phyloP scores from a whole-genome alignment of 495 filamentous ascomycete species.

The Penicillium manginii region DNA sequence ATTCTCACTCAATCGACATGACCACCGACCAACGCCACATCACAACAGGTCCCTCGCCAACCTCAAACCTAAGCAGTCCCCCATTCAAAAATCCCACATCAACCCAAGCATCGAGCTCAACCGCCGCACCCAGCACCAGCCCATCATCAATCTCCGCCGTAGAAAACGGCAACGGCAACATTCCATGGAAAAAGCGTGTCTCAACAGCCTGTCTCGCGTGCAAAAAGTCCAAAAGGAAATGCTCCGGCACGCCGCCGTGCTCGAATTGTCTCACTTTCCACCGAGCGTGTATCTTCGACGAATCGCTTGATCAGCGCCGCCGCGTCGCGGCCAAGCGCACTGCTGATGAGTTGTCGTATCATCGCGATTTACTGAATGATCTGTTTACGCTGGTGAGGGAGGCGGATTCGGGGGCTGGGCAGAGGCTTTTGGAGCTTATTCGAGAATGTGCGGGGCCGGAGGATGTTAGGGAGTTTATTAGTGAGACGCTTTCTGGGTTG shows the following conservation, averaged over 20 bases:
- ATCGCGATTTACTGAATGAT: slow-evolving; percentile 46
- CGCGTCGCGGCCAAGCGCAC: slow-evolving; percentile 54
- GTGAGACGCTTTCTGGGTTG: slow-evolving; percentile 33
- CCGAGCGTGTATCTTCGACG: slow-evolving; percentile 49
- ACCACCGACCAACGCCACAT: slow-evolving; percentile 31
- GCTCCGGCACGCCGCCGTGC: slow-evolving; percentile 46
- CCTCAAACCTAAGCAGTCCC: slow-evolving; percentile 24
- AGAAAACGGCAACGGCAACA: neutral
- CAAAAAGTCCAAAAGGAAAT: slow-evolving; percentile 55
- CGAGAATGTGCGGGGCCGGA: slow-evolving; percentile 38
- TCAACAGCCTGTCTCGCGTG: slow-evolving; percentile 52
- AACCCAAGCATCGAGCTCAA: slow-evolving; percentile 11
- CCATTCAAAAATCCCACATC: slow-evolving; percentile 20
- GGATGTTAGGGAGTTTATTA: slow-evolving; percentile 43
- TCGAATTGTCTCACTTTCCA: slow-evolving; percentile 47
- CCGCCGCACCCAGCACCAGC: neutral
- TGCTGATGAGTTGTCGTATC: slow-evolving; percentile 47
- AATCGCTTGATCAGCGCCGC: slow-evolving; percentile 52
- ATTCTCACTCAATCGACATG: slow-evolving; percentile 29
- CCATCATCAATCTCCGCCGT: no score
- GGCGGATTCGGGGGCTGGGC: slow-evolving; percentile 34
- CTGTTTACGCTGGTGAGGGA: slow-evolving; percentile 44
- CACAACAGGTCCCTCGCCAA: slow-evolving; percentile 35
- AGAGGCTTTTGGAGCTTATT: slow-evolving; percentile 41
- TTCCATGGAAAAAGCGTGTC: slow-evolving; percentile 44